Base-by-base conservation (phyloP, 352 stramenopile species). In the Phytophthora hibernalis region DNA sequence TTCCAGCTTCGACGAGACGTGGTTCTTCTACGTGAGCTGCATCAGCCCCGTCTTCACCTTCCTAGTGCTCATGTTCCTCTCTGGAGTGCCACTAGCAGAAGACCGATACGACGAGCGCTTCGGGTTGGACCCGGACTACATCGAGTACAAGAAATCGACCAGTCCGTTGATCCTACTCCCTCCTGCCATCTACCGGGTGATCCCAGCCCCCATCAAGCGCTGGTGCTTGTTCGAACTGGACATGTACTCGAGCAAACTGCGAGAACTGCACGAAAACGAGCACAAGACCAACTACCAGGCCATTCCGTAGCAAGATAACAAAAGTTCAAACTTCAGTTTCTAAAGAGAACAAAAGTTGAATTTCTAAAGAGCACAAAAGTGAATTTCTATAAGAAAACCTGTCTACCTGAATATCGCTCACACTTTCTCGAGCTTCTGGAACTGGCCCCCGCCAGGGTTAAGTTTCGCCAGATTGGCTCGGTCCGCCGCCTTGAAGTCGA, bases 371-470 rank as follows among this genome's bases (percentile, higher is more conserved):
- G 35, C 24, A 31, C 26, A 31, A 31, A 28, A 31, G 26, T 31
- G 5, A 31, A 31, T 31, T 31, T 31, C 26, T 31, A 31, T 31
- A 31, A 31, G 24, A 5, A 28, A 28, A 28, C 2, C 5, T 5
- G 26, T 10, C 6, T 31, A 9, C 26, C 26, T 10, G 26, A 31
- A 7, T 31, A 5, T 31, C 47, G 20, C 44, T 89, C 89, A 91
- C 55, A 92, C 71, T 73, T 91, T 92, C 55, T 96, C 87, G 12
- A 96, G 51, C 77, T 97, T 97, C 65, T 78, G 82, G 50, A 97
- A 97, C 51, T 89, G 76, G 35, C 85, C 87, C 13, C 89, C 88
- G 21, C 88, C 89, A 47, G 86, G 85, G 65, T 95, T 91, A 30
- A 87, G 83, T 55, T 86, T 79, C 43, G 81, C 87, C 26, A 97